phyloP scores from a whole-genome alignment of 768 basidiomycete genomes.

The Boletus reticulatus region DNA sequence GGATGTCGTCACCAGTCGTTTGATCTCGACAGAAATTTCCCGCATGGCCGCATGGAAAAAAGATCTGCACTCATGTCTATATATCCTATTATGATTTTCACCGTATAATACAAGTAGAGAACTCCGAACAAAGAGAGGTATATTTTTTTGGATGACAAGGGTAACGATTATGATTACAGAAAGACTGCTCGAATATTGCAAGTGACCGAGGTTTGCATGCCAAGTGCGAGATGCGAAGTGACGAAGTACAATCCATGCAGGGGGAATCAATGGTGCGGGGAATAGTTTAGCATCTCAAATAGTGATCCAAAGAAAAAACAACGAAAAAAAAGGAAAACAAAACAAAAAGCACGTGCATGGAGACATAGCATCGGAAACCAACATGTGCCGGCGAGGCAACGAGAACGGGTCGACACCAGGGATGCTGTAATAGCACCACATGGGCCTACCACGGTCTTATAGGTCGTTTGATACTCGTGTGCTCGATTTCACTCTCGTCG shows the following conservation, averaged over 20 bases:
- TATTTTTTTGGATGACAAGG: conserved; percentile 6
- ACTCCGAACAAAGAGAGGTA: not conserved
- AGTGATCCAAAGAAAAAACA: conserved; percentile 12
- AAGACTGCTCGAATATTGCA: not conserved
- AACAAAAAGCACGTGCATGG: not conserved
- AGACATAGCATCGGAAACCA: not conserved
- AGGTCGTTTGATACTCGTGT: conserved; percentile 31
- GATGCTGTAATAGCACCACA: not conserved
- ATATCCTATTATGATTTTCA: conserved; percentile 19
- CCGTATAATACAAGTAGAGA: conserved; percentile 21
- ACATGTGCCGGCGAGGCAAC: not conserved
- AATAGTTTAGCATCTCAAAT: conserved; percentile 15
- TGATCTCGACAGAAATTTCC: conserved; percentile 1
- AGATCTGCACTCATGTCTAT: not conserved
- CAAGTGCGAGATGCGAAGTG: conserved; percentile 11
- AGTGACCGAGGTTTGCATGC: not conserved
- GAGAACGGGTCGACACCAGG: not conserved
- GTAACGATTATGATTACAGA: conserved; percentile 9
- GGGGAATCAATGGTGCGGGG: conserved; percentile 17
- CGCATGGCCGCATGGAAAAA: not conserved
- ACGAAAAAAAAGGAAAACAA: not conserved
- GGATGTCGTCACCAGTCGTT: not conserved
- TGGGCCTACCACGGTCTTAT: conserved; percentile 45
- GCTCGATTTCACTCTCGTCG: conserved; percentile 39
- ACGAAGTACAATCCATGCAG: conserved; percentile 11